Base-by-base conservation (phyloP, 768 basidiomycete genomes). In the Coprinopsis marcescibilis region DNA sequence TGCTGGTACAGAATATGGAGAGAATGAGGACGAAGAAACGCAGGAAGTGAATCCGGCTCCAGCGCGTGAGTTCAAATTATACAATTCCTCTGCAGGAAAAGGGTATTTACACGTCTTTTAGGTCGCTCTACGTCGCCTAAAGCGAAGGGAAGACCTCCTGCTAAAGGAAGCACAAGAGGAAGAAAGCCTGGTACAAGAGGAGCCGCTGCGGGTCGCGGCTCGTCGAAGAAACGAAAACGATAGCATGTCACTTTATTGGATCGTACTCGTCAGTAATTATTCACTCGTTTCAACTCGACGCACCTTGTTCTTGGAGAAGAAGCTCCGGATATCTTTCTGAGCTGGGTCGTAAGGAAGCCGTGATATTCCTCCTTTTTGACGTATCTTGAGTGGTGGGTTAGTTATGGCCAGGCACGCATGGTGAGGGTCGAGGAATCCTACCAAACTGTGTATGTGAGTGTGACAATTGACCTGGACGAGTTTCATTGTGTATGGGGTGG, bases 331-430 rank as follows among this genome's bases (percentile, higher is more conserved):
- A 57, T 84, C 80, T 52, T 76, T 71, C 60, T 94, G 89, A 49
- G 77, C 78, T 24, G 81, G 78, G 57, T 93, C 89, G 57, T 83
- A 75, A 1, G 82, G 76, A 11, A 75, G 60, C 38, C 78, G 81
- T 4, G 86, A 83, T 37, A 89, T 83, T 1, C 90, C 88, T 2
- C 86, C 87, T 49, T 73, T 77, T 60, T 92, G 89, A 3, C 89
- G 78, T 43, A 60, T 59, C 65, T 67, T 42, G 33, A 48, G 26
- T 29, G 4, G 45, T 14, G 20, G 50, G 43, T 44, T 50, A 42
- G 8, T 20, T 30, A 35, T 26, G 15, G 38, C 20, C 5, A 13
- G 8, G 17, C 21, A 32, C 7, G 5, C 33, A 17, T 42, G 10
- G 40, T 11, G 24, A 36, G 40, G 39, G 24, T 19, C 21, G 14